These are phyloP conservation scores for Lycium ferocissimum DNA, from an alignment of 257 asterid genomes.

Conservation along the genomic window DNA sequence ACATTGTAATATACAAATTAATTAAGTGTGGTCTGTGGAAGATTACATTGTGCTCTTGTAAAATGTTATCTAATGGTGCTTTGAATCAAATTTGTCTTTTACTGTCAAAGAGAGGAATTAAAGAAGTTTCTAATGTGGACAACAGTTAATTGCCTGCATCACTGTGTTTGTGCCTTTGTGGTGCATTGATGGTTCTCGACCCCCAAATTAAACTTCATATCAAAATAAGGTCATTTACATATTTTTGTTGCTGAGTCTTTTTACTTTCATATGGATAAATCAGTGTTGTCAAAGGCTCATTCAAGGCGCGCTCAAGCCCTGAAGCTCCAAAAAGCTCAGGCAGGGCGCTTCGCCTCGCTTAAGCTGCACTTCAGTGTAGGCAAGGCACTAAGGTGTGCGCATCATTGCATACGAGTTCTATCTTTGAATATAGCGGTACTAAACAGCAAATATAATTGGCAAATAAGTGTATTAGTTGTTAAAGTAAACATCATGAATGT, in stretches of 20 bases:
- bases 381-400: not conserved
- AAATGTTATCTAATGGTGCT: not conserved
- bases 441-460: not conserved
- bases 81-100: not conserved
- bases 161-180: not conserved
- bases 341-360: not conserved
- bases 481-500: not conserved
- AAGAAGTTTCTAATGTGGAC: not conserved
- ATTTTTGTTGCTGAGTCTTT: not conserved
- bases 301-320: not conserved
- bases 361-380: not conserved
- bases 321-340: conserved; percentile 5
- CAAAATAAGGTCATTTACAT: not conserved
- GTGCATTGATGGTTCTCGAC: not conserved
- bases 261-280: not conserved
- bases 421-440: not conserved
- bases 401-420: not conserved
- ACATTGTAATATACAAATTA: not conserved
- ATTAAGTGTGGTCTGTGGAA: not conserved
- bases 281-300: not conserved
- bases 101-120: not conserved
- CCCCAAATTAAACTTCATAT: not conserved
- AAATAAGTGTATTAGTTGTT: not conserved
- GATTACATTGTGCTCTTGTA: conserved; percentile 1
- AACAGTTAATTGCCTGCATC: not conserved